Percentiles rank a stretch among this genome's conserved stretches.
Evolutionary conservation across 768 basidiomycete species (phyloP).

Genomic region (Fibroporia radiculosa): DNA sequence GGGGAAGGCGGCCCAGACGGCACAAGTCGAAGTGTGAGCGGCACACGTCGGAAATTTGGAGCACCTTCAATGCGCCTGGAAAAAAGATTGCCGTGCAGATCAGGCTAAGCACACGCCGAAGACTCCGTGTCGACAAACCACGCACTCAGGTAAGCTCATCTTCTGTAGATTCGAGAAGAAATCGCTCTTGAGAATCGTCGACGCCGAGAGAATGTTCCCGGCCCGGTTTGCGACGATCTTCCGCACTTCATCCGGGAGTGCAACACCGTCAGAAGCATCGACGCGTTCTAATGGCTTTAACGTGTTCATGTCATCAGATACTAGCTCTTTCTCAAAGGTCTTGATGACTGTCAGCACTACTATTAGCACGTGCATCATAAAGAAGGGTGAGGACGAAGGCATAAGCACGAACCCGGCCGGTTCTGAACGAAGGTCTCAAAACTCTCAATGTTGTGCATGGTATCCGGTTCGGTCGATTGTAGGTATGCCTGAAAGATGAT

Average conservation of each 20-base stretch:
- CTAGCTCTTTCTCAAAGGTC: constrained; percentile 89
- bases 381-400: too few relatives aligned
- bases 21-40: constrained; percentile 35
- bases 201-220: constrained; percentile 83
- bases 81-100: too few relatives aligned
- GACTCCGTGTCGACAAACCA: too few relatives aligned
- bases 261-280: constrained; percentile 56
- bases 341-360: constrained; percentile 90
- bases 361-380: too few relatives aligned
- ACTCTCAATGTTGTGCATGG: constrained; percentile 61
- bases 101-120: too few relatives aligned
- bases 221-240: constrained; percentile 77
- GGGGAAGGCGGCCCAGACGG: constrained; percentile 21
- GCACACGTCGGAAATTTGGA: constrained; percentile 85
- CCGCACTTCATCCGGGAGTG: constrained; percentile 87
- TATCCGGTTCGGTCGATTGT: constrained; percentile 74
- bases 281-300: constrained; percentile 77
- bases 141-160: constrained; percentile 90
- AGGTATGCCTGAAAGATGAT: constrained; percentile 89
- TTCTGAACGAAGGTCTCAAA: constrained; percentile 80
- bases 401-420: constrained; percentile 67
- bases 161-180: constrained; percentile 94
- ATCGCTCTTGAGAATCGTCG: constrained; percentile 91
- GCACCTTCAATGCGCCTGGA: constrained; percentile 82
- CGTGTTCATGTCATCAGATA: constrained; percentile 67